Evolutionary conservation across 2,329 filamentous ascomycete species (phyloP), one percentile per base, ranked within the genome.

Genomic region (Lecanicillium sp.): DNA sequence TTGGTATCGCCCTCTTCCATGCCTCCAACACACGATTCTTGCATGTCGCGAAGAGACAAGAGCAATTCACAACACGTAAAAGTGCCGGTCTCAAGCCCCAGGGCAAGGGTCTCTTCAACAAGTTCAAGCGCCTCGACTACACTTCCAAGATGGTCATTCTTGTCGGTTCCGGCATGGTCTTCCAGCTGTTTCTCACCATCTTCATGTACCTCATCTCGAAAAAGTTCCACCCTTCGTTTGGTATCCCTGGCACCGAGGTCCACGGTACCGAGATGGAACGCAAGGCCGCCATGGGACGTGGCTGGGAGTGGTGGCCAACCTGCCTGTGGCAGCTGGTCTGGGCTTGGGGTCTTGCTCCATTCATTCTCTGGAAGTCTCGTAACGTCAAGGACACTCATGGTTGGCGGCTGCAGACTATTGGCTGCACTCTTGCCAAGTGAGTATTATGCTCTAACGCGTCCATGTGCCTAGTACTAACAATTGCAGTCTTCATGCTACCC

Each of bases 301-400:
- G 83, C 2, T 82, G 75, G 71, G 83, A 86, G 66, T 87, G 83
- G 82, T 74, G 78, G 65, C 77, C 78, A 2, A 77, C 75, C 1
- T 70, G 79, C 30, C 63, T 80, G 20, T 84, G 79, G 79, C 80
- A 82, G 54, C 68, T 80, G 37, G 60, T 77, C 50, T 84, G 78
- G 79, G 70, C 77, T 5, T 82, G 77, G 72, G 57, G 79, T 20
- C 73, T 78, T 48, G 79, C 80, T 2, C 79, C 81, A 2, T 67
- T 73, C 51, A 66, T 83, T 43, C 67, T 85, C 2, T 84, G 75
- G 71, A 72, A 74, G 54, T 77, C 81, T 33, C 72, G 80, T 24
- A 65, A 71, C n/a, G 81, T 86, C 52, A 69, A 70, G 24, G 82
- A 86, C 55, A 80, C 79, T 2, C 76, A 82, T 53, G 76, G 80